Conservation (phyloP, 2,329 filamentous ascomycete species). For the Aspergillus bombycis region DNA sequence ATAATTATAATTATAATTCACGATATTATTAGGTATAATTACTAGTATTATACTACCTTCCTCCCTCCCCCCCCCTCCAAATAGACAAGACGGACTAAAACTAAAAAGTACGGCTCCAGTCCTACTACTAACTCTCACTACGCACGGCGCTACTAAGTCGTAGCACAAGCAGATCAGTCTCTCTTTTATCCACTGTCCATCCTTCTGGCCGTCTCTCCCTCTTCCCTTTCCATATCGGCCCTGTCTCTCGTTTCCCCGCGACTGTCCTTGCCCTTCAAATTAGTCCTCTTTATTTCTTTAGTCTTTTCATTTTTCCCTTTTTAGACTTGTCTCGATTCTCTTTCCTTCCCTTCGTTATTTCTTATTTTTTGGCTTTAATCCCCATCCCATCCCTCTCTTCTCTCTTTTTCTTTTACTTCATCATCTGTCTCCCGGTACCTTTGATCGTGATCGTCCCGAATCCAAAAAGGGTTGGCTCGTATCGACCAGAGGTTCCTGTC, state of each 20-base stretch:
- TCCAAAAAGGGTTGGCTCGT: constrained; percentile 25
- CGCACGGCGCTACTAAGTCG: constrained; percentile 33
- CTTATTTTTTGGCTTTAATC: constrained; percentile 22
- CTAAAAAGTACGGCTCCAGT: constrained; percentile 30
- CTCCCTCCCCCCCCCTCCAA: neutral
- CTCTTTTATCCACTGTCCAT: constrained; percentile 39
- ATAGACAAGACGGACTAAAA: constrained; percentile 16
- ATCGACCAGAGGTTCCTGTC: constrained; percentile 36
- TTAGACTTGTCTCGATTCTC: constrained; percentile 33
- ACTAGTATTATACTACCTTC: constrained; percentile 10
- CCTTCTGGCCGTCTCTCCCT: constrained; percentile 27
- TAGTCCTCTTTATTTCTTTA: constrained; percentile 34
- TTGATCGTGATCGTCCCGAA: constrained; percentile 22
- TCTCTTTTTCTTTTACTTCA: constrained; percentile 24
- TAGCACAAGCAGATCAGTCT: constrained; percentile 41
- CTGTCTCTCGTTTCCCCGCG: constrained; percentile 40
- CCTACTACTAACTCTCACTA: constrained; percentile 33
- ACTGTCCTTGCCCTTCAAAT: constrained; percentile 30
- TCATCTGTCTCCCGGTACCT: constrained; percentile 29
- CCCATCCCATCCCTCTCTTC: constrained; percentile 34
- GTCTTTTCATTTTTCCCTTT: constrained; percentile 30
- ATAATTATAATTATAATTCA: constrained; percentile 4
- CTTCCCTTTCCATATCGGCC: constrained; percentile 31
- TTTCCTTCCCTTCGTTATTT: constrained; percentile 27
- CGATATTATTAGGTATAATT: constrained; percentile 6